Base-by-base conservation (phyloP, 352 stramenopile species). In the Globisporangium cylindrosporum region DNA sequence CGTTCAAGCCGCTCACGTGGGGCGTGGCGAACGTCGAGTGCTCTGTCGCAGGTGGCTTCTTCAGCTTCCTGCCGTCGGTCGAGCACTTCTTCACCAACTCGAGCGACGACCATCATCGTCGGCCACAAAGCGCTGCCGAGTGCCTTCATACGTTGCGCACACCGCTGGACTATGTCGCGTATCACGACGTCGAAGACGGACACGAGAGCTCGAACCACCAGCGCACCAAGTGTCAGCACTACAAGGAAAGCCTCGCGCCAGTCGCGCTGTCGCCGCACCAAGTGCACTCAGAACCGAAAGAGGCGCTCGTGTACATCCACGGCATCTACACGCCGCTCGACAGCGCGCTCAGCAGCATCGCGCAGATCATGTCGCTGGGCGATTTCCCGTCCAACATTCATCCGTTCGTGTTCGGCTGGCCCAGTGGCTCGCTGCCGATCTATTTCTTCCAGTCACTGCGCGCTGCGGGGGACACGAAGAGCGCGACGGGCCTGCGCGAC, bases 11-110 rank as follows among this genome's bases (percentile, higher is more conserved):
- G 7, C 49, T 73, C 41, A 65, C 65, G 63, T 88, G 76, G 68
- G 82, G 80, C 36, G 75, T 89, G 27, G 78, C 76, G 18, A 82
- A 72, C 53, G 82, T 90, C 20, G 70, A 75, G 58, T 75, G 70
- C 46, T 75, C 70, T 0, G 70, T 75, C 20, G 57, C 70, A 0
- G 70, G 70, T 8, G 67, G 66, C 24, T 75, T 75, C 24, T 75
- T 75, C 46, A 73, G 59, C 48, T 75, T 75, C 59, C 25, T 75
- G 22, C 70, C 70, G 29, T 68, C 57, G 0, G 70, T 75, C 32
- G 66, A 66, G 12, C 67, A 75, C 46, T 73, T 75, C 54, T 73
- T 72, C 20, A 38, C 20, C 25, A 46, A 68, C 20, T 25, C 18
- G 7, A 62, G 25, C n/a, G n/a, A 34, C 12, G 14, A 5, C 38